A percentile compares a stretch with the other conserved stretches of the same genome.
phyloP scores from a whole-genome alignment of 2,329 filamentous ascomycete species.

The Acephala macrosclerotiorum region DNA sequence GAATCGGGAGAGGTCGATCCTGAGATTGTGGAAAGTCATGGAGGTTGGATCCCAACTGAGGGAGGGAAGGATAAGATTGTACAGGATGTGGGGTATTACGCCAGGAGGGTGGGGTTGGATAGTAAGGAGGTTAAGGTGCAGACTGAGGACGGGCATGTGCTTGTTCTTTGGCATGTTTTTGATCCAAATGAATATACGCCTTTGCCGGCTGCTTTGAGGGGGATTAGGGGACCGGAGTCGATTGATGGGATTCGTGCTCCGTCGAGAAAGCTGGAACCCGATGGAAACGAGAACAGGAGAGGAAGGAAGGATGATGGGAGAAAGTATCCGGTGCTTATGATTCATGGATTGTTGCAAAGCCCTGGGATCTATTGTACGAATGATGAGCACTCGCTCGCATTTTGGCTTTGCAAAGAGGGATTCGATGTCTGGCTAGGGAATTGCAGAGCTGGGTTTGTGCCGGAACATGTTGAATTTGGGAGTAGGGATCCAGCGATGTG shows the following conservation, averaged over 20 bases:
- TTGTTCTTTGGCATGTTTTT: conserved; percentile 21
- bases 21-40: background rate
- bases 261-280: background rate
- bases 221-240: conserved; percentile 6
- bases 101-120: conserved; percentile 15
- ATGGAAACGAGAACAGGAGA: background rate
- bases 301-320: conserved; percentile 23
- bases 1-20: background rate
- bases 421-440: conserved; percentile 96
- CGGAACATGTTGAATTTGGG: conserved; percentile 74
- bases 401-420: conserved; percentile 88
- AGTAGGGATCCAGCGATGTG: conserved; percentile 88
- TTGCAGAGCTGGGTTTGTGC: conserved; percentile 85
- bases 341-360: conserved; percentile 88
- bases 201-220: background rate
- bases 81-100: conserved; percentile 20
- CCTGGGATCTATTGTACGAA: conserved; percentile 88
- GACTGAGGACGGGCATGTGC: conserved; percentile 20
- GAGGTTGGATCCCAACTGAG: conserved; percentile 15
- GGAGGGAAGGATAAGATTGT: conserved; percentile 16
- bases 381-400: conserved; percentile 88
- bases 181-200: conserved; percentile 17
- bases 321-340: conserved; percentile 83
- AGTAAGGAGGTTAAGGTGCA: conserved; percentile 15
- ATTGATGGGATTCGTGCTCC: conserved; percentile 11